These are phyloP conservation scores for Tuctoria greenei DNA, from an alignment of 176 grass and related monocot species.

Conservation along the genomic window DNA sequence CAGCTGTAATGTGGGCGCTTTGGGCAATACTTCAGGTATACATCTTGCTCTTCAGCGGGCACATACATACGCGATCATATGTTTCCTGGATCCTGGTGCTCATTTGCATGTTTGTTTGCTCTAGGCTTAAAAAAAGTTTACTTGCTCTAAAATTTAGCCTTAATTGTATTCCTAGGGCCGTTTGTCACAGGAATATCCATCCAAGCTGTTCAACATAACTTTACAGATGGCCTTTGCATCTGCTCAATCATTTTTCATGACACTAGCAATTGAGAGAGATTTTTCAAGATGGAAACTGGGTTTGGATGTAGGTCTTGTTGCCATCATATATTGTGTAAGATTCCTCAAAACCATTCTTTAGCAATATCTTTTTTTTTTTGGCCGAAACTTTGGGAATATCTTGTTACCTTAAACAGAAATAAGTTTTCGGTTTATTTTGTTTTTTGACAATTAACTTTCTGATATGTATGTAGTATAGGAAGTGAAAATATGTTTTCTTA, in stretches of 20 bases:
- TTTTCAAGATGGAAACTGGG: conserved; percentile 62
- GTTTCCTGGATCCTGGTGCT: not conserved
- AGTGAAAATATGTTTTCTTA: no score
- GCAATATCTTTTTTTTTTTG: no score
- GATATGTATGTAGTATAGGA: not conserved
- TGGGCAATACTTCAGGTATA: conserved; percentile 61
- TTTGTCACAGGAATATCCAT: conserved; percentile 50
- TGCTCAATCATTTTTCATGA: conserved; percentile 62
- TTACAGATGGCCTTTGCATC: conserved; percentile 43
- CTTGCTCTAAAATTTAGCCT: conserved; percentile 6
- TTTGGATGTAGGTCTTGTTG: conserved; percentile 39
- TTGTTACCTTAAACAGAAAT: not conserved
- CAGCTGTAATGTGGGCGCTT: conserved; percentile 41
- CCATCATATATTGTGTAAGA: conserved; percentile 41
- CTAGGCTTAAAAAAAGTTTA: no score
- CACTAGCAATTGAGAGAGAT: conserved; percentile 56
- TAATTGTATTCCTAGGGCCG: conserved; percentile 32
- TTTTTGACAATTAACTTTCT: not conserved
- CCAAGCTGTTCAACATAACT: conserved; percentile 44
- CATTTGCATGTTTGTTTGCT: no score
- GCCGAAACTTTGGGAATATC: not conserved
- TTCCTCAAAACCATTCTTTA: not conserved
- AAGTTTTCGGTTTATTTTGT: not conserved
- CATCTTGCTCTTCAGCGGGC: not conserved
- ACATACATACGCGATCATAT: not conserved